Percentiles rank a stretch among this genome's conserved stretches.
Evolutionary conservation across 1,284 basidiomycete genomes (phyloP).

Genomic region (Cryptococcus sp.): DNA sequence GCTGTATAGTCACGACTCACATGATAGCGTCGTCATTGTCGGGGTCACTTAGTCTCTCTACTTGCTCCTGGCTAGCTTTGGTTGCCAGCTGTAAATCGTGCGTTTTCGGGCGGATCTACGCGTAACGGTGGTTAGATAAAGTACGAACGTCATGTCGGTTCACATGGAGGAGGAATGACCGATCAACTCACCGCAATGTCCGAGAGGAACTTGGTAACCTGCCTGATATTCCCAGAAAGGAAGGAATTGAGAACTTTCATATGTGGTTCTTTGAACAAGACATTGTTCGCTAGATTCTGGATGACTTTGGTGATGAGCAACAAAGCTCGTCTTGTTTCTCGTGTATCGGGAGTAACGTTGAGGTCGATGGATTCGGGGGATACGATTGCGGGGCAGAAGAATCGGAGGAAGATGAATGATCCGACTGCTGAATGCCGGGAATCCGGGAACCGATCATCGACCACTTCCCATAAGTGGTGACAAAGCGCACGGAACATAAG

Average conservation of each 20-base stretch:
- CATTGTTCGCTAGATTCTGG: slow-evolving; percentile 89
- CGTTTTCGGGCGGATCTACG: slow-evolving; percentile 37
- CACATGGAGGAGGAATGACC: neutral
- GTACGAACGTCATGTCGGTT: slow-evolving; percentile 5
- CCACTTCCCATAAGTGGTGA: slow-evolving; percentile 75
- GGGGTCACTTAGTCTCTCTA: slow-evolving; percentile 35
- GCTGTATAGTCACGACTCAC: slow-evolving; percentile 18
- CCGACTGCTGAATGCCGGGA: slow-evolving; percentile 83
- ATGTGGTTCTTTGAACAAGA: slow-evolving; percentile 78
- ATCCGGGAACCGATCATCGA: slow-evolving; percentile 80
- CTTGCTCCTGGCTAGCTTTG: slow-evolving; percentile 40
- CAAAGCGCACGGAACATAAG: slow-evolving; percentile 85
- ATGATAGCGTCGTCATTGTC: slow-evolving; percentile 44
- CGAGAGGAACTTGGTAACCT: slow-evolving; percentile 78
- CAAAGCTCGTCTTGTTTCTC: slow-evolving; percentile 70
- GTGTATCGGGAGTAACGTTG: slow-evolving; percentile 67
- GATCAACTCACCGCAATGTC: slow-evolving; percentile 67
- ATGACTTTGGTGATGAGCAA: slow-evolving; percentile 87
- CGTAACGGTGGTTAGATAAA: slow-evolving; percentile 7
- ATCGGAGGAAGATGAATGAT: slow-evolving; percentile 86
- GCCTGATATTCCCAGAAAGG: slow-evolving; percentile 72
- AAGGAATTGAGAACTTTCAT: slow-evolving; percentile 81
- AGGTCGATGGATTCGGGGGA: slow-evolving; percentile 81
- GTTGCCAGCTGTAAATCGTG: slow-evolving; percentile 39
- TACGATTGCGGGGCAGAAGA: slow-evolving; percentile 74